phyloP scores from a whole-genome alignment of 1,284 basidiomycete species.

The Singerocomus inundabilis region DNA sequence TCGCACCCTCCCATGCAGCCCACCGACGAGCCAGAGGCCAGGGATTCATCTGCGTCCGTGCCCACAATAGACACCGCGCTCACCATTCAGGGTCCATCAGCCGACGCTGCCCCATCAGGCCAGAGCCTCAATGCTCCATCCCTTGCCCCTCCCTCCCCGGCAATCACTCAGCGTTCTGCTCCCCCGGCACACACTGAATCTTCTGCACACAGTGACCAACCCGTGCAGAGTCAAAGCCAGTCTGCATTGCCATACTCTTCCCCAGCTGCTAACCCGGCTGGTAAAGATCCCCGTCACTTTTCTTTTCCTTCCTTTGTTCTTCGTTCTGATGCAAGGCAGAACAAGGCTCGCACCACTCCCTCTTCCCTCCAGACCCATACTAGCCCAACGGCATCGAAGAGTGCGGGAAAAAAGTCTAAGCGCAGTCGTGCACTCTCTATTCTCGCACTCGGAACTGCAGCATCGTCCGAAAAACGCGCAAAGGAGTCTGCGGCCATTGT shows the following conservation, averaged over 20 bases:
- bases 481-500: conserved; percentile 60
- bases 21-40: conserved; percentile 3
- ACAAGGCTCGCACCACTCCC: conserved; percentile 12
- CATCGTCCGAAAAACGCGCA: conserved; percentile 56
- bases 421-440: conserved; percentile 31
- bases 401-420: conserved; percentile 36
- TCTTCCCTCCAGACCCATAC: conserved; percentile 11
- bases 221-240: conserved; percentile 29
- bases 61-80: conserved; percentile 29
- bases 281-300: conserved; percentile 35
- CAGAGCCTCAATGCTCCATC: conserved; percentile 10
- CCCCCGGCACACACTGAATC: conserved; percentile 21
- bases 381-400: conserved; percentile 8
- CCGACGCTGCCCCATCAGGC: neutral
- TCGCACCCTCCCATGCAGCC: neutral
- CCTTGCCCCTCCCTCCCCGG: conserved; percentile 23
- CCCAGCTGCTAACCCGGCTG: conserved; percentile 1
- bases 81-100: conserved; percentile 24
- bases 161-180: conserved; percentile 2
- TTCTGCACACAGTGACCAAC: conserved; percentile 16
- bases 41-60: conserved; percentile 23
- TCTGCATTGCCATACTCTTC: conserved; percentile 28
- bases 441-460: conserved; percentile 17
- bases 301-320: conserved; percentile 41
- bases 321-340: conserved; percentile 31